phyloP scores from a whole-genome alignment of 2,329 filamentous ascomycete species.

The Penicillium vulpinum region DNA sequence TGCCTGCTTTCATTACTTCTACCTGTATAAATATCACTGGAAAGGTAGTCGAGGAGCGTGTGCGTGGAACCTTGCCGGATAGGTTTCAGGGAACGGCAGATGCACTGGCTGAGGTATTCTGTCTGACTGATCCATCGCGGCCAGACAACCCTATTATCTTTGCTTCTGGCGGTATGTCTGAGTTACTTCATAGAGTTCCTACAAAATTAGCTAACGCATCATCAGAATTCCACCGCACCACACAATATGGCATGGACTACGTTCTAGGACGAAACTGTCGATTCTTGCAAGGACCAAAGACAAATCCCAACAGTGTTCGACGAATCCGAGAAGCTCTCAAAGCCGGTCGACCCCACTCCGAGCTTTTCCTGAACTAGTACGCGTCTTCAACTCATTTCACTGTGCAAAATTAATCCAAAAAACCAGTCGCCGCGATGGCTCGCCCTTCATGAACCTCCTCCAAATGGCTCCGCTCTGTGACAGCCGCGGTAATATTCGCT shows the following conservation, averaged over 20 bases:
- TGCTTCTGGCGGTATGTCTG: conserved; percentile 65
- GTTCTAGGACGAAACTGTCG: conserved; percentile 74
- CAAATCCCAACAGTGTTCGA: conserved; percentile 61
- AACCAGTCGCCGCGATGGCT: conserved; percentile 65
- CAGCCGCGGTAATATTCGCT: conserved; percentile 64
- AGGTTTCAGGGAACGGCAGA: conserved; percentile 68
- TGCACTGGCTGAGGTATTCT: conserved; percentile 74
- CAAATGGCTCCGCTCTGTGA: conserved; percentile 71
- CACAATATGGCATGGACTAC: conserved; percentile 72
- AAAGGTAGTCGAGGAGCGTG: conserved; percentile 64
- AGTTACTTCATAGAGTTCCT: rapidly evolving
- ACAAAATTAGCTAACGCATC: background rate
- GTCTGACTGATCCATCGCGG: conserved; percentile 70
- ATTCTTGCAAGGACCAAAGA: conserved; percentile 74
- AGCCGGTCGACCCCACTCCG: conserved; percentile 67
- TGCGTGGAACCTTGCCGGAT: conserved; percentile 66
- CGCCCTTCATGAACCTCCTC: conserved; percentile 73
- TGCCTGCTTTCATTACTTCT: conserved; percentile 71
- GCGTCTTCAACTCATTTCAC: conserved; percentile 18
- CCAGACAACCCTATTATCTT: conserved; percentile 75
- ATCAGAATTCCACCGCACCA: conserved; percentile 70
- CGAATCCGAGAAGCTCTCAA: conserved; percentile 64
- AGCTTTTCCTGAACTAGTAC: conserved; percentile 74
- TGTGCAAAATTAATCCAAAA: background rate
- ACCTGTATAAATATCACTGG: conserved; percentile 68